phyloP scores from a whole-genome alignment of 345 rosid species.

The Ceriops tagal region DNA sequence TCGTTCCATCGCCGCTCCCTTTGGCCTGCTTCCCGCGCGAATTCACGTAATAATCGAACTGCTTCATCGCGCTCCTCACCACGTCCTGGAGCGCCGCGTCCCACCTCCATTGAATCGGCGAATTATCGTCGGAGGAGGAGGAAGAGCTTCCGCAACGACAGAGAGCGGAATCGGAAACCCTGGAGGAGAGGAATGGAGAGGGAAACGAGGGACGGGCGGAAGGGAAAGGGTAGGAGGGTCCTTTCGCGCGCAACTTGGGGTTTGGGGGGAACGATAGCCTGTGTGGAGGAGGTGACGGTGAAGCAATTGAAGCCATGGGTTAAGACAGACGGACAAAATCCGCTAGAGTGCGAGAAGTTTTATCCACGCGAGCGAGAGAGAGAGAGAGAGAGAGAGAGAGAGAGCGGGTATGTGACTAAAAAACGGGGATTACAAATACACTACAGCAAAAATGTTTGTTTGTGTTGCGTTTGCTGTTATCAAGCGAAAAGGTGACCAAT shows the following conservation, averaged over 20 bases:
- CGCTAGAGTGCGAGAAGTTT: too few relatives aligned
- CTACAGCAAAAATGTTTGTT: too few relatives aligned
- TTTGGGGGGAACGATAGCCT: constrained; percentile 34
- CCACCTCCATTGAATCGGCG: constrained; percentile 41
- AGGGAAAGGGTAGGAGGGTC: constrained; percentile 32
- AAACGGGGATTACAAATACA: too few relatives aligned
- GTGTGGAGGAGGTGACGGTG: constrained; percentile 43
- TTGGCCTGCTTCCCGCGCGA: constrained; percentile 22
- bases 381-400: too few relatives aligned
- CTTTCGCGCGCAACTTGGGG: constrained; percentile 27
- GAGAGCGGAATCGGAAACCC: constrained; percentile 32
- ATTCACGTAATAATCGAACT: constrained; percentile 50
- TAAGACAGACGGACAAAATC: neutral
- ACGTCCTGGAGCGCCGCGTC: constrained; percentile 52
- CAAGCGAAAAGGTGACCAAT: too few relatives aligned
- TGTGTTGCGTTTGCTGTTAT: too few relatives aligned
- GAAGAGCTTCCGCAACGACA: constrained; percentile 43
- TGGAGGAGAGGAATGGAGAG: constrained; percentile 7
- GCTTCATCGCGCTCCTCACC: constrained; percentile 45
- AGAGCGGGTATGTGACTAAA: too few relatives aligned
- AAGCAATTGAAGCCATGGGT: constrained; percentile 48
- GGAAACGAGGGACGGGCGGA: too few relatives aligned
- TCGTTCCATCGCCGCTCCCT: neutral
- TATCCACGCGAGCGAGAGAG: too few relatives aligned
- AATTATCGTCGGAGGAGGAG: constrained; percentile 31